Evolutionary conservation across 2,329 filamentous ascomycete species (phyloP).

Genomic region (Cladophialophora yegresii): DNA sequence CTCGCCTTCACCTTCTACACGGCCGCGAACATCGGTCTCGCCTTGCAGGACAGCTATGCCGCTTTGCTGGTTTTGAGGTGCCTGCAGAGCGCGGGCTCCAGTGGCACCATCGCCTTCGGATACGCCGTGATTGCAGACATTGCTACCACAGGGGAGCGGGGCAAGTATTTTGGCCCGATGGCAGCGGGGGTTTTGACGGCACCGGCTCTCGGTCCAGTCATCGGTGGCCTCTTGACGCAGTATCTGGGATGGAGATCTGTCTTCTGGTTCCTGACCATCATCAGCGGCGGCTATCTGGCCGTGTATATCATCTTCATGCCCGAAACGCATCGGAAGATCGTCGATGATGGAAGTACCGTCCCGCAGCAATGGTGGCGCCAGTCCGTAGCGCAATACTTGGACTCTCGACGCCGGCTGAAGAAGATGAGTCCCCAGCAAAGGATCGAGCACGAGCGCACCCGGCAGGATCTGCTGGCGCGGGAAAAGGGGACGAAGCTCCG

Average conservation of each 20-base stretch:
- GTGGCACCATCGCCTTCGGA: conserved; percentile 46
- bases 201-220: conserved; percentile 53
- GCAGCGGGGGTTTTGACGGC: conserved; percentile 43
- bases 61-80: conserved; percentile 45
- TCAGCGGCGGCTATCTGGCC: conserved; percentile 41
- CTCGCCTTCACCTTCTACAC: conserved; percentile 50
- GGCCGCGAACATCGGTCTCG: conserved; percentile 46
- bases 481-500: conserved; percentile 11
- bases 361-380: conserved; percentile 35
- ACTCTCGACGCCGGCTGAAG: conserved; percentile 15
- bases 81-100: conserved; percentile 49
- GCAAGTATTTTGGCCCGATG: conserved; percentile 46
- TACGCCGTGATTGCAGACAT: conserved; percentile 48
- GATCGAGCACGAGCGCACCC: conserved; percentile 3
- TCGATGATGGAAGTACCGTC: conserved; percentile 44
- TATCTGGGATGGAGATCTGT: conserved; percentile 55
- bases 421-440: conserved; percentile 13
- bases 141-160: conserved; percentile 46
- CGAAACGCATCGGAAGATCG: conserved; percentile 44
- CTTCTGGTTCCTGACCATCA: conserved; percentile 58
- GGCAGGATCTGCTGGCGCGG: background rate
- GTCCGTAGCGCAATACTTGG: conserved; percentile 18
- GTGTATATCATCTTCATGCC: conserved; percentile 40
- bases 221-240: conserved; percentile 53
- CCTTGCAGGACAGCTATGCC: conserved; percentile 44